Base-by-base conservation (phyloP, 768 basidiomycete species). In the Boletus rubropictus region DNA sequence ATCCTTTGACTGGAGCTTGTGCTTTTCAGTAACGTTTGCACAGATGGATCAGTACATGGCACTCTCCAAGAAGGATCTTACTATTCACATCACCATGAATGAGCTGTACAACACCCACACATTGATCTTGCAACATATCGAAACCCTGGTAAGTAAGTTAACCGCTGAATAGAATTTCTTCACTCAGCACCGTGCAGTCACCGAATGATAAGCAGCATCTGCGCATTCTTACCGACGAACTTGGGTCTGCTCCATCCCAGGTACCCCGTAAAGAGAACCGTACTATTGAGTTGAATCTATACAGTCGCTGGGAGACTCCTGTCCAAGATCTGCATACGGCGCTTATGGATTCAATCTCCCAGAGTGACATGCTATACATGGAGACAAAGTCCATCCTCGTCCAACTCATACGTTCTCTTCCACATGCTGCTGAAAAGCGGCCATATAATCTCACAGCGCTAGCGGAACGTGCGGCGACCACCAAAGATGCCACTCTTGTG, bases 31-130 rank as follows among this genome's bases (percentile, higher is more conserved):
- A 1, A 46, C 39, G 27, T 42, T 27, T 44, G 28, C n/a, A 12
- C 56, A 96, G 95, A 95, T 98, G 86, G 96, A 99, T 69, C 96
- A 98, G 75, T 99, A 99, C 67, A 97, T 99, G 93, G 96, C 96
- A 8, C 73, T 99, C 48, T 97, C 94, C 49, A 99, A 99, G 79
- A 98, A 98, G 69, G 96, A 98, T 64, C 76, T 98, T 49, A 84
- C 87, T 76, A 98, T 99, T 70, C 90, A 93, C 69, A 99, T 99
- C 65, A 98, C 96, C 7, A 72, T 98, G 68, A 99, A 99, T 65
- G 96, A 99, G 77, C 63, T 99, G 74, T 98, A 97, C 70, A 98
- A 98, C 72, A 99, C 96, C 3, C 96, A 99, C 67, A 89, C 93
- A 21, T 73, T 98, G 62, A 84, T 99, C 53, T 71, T 88, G 51